Base-by-base conservation (phyloP, 164 flowering plant genomes). In the Kalanchoe fedtschenkoi region DNA sequence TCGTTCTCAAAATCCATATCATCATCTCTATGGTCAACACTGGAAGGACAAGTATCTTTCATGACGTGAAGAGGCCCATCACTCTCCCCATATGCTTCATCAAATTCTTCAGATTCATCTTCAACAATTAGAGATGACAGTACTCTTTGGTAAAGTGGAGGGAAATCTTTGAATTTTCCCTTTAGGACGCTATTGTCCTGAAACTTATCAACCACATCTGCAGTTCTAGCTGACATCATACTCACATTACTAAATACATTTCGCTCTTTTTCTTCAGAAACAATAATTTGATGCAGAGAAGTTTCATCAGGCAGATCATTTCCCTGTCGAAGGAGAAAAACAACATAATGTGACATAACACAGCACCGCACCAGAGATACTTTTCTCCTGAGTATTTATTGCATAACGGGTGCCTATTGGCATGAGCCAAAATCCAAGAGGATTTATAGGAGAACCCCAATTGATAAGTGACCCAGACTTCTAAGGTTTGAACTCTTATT, bases 131-230 rank as follows among this genome's bases (percentile, higher is more conserved):
- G 76, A 70, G 98, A 89, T 26, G 96, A 76, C 51, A 89, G 76
- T 56, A 91, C 85, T 74, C 87, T 87, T 71, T 89, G 92, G 72
- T 85, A 84, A 62, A 89, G 70, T 62, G 95, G 88, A 57, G 78
- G 67, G 60, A 73, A 72, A 43, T 66, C 64, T 39, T 73, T 79
- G 56, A 59, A 65, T 64, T 54, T 70, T 61, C 68, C 68, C 58
- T 73, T 83, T 38, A 43, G 66, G 62, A 61, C 34, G 56, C 71
- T 76, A 63, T 51, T 21, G 21, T 67, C 76, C 56, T 63, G 66
- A 61, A 68, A 66, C 46, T 70, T 75, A 58, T 75, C 73, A 41
- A 58, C 70, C 63, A 71, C 54, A 46, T 72, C 76, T 33, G 34
- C 58, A 38, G 58, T 65, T 63, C 61, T 65, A 26, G 59, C 57